Conservation (phyloP, 1,139 yeast genomes). For the Suhomyces wounanorum region DNA sequence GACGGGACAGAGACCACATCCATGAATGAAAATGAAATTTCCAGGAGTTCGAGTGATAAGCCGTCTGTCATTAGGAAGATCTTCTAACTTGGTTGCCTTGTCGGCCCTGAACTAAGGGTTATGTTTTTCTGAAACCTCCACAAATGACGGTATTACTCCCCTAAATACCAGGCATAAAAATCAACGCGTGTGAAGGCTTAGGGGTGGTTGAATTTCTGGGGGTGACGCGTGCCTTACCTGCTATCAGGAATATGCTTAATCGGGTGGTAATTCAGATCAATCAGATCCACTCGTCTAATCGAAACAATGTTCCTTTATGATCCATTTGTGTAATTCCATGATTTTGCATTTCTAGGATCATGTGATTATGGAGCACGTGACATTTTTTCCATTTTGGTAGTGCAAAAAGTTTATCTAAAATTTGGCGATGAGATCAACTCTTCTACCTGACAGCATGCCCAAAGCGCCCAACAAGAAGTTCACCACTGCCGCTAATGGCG, state of each 20-base stretch:
- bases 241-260: not conserved
- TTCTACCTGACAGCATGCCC: conserved; percentile 40
- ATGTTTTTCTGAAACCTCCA: not conserved
- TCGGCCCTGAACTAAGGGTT: not conserved
- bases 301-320: not conserved
- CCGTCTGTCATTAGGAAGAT: conserved; percentile 3
- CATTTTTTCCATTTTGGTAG: not conserved
- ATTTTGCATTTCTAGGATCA: not conserved
- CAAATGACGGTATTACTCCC: not conserved
- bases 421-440: conserved; percentile 9
- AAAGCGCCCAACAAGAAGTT: conserved; percentile 59
- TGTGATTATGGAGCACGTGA: not conserved
- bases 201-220: not conserved
- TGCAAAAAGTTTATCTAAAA: not conserved
- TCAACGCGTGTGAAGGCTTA: not conserved
- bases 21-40: conserved; percentile 29
- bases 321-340: not conserved
- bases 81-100: not conserved
- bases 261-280: not conserved
- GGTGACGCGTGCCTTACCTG: not conserved
- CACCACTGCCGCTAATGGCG: conserved; percentile 45
- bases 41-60: conserved; percentile 7
- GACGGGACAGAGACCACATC: conserved; percentile 30
- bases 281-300: not conserved
- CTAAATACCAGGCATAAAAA: not conserved